Evolutionary conservation across 805 yeast species (phyloP), one percentile per base, ranked within the genome.

Genomic region (Yarrowia sp.): DNA sequence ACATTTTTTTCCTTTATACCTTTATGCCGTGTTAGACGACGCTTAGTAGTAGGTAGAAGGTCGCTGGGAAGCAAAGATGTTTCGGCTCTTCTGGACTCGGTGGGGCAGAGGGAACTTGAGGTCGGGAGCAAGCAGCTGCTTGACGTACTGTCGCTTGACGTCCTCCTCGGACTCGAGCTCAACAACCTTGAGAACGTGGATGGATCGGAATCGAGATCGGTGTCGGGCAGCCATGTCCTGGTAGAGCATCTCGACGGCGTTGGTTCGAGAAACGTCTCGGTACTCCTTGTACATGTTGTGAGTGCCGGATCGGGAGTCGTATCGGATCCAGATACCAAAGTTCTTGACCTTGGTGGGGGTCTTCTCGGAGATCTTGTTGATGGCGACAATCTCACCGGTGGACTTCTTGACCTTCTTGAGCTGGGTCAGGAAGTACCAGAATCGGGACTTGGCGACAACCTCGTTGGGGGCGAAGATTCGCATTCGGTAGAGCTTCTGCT

Each of bases 201-300:
- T 91, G 77, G 94, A 89, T 90, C 99, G 92, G 89, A 95, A 95
- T 89, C 99, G 92, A 81, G 99, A 95, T 90, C 99, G 92, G 97
- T 95, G 99, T 88, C 99, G 93, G 78, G 99, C 98, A 85, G 99
- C 99, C 90, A 95, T 90, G 86, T 95, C 99, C 84, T 90, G 93
- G 95, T 95, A 95, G 89, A 95, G 89, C 82, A 95, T 86, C 85
- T 91, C 97, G 81, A 95, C 98, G 77, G 98, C 99, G 83, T 91
- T 97, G 74, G 92, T 97, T 88, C 99, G 95, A 87, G 97, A 85
- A 79, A 94, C 97, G 80, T 94, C 99, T 86, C 99, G 92, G 95
- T 92, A 91, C 88, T 95, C 99, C 89, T 95, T 95, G 97, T 95
- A 95, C 98, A 95, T 95, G 96, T 95, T 95, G 97, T 95, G 99